Evolutionary conservation across 176 grass and related monocot genomes (phyloP), one percentile per base, ranked within the genome.

Genomic region (Triticum dicoccoides): DNA sequence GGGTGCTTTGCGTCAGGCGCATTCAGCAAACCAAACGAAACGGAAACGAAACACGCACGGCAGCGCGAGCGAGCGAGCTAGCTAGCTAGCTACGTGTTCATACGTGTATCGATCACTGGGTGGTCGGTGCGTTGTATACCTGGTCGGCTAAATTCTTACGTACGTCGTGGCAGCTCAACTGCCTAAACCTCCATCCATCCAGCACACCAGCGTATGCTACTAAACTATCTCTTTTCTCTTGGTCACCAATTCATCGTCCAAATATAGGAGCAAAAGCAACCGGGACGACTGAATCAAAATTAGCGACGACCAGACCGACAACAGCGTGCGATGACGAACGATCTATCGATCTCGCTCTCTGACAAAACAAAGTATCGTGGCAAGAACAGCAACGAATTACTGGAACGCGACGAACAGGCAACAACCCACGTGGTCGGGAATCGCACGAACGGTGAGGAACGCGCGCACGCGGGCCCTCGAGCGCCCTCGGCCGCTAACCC

Each of bases 391-490:
- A 24, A 8, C 20, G 21, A 23, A 9, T 59, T 21, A 9, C 56
- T 21, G 0, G 76, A 23, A 59, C 35, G 69, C 21, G 6, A 54
- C 51, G 51, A 52, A 52, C 15, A 18, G 14, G 0, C 51, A 54
- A 54, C 51, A 54, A 2, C 51, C 51, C 61, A 80, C 41, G 79
- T 35, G 42, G 44, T 65, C 63, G 15, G 9, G 51, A 34, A 59
- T 32, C 72, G 71, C 72, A 77, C 34, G 5, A 34, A 88, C 86
- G 86, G 86, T 25, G 72, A 64, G 69, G 2, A 35, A 65, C 58
- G 86, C 77, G 6, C 44, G 56, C 65, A 44, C 87, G 82, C 78
- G 78, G 83, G 88, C 61, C 88, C 83, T 7, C 49, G 70, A 3
- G 4, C 70, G 25, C 47, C 4, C 78, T 82, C 62, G 6, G 69